A percentile compares a stretch with the other conserved stretches of the same genome.
Conservation (phyloP, 768 basidiomycete species). For the Galerina marginata region DNA sequence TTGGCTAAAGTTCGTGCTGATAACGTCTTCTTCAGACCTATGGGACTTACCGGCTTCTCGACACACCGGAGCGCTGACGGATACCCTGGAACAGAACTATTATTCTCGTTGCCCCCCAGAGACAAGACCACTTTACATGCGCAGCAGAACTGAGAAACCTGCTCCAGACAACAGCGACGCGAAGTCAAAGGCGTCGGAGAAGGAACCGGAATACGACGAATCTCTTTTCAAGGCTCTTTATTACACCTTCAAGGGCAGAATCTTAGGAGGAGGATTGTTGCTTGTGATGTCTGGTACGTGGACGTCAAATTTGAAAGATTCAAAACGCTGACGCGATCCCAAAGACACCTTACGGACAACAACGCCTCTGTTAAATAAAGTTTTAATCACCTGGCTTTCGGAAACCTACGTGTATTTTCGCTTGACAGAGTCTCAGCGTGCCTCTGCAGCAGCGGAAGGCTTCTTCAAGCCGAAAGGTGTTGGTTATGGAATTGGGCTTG, state of each 20-base stretch:
- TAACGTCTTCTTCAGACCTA: constrained; percentile 43
- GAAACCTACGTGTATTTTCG: constrained; percentile 50
- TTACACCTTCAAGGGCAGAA: constrained; percentile 49
- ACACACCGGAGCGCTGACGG: constrained; percentile 44
- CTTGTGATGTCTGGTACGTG: constrained; percentile 47
- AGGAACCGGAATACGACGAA: constrained; percentile 43
- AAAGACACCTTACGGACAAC: constrained; percentile 55
- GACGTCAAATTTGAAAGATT: background rate
- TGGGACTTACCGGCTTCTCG: constrained; percentile 52
- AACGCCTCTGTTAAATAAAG: constrained; percentile 62
- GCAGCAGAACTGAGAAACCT: constrained; percentile 7
- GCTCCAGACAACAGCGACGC: constrained; percentile 7
- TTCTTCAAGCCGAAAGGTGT: constrained; percentile 49
- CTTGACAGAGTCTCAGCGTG: constrained; percentile 42
- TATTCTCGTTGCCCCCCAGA: constrained; percentile 56
- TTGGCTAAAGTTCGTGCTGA: background rate
- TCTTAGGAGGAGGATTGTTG: constrained; percentile 54
- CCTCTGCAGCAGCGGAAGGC: constrained; percentile 28
- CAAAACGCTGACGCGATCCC: background rate
- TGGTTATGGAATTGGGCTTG: constrained; percentile 68
- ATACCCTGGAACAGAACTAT: constrained; percentile 50
- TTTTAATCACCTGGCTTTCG: constrained; percentile 62
- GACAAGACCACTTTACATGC: constrained; percentile 44
- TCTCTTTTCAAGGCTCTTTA: constrained; percentile 56
- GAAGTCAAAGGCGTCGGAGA: background rate